Percentiles rank a stretch among this genome's conserved stretches.
These are phyloP conservation scores for Zopfia rhizophila DNA, from an alignment of 2,329 filamentous ascomycete genomes.

Conservation along the genomic window DNA sequence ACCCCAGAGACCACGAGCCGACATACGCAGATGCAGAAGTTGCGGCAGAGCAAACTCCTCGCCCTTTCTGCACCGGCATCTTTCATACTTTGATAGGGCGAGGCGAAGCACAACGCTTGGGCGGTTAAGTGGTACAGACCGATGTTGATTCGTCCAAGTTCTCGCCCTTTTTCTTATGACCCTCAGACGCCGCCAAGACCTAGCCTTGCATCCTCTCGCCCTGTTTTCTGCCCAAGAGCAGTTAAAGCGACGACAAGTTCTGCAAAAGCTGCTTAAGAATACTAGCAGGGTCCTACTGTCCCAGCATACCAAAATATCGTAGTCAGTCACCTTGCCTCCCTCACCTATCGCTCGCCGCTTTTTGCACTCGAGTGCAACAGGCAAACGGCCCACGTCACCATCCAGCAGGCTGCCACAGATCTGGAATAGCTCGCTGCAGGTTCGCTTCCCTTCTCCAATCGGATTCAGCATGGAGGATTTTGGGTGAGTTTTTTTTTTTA, in stretches of 20 bases:
- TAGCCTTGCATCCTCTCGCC: slow-evolving; percentile 12
- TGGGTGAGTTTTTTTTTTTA: slow-evolving; percentile 29
- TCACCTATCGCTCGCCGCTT: slow-evolving; percentile 9
- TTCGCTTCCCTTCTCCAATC: slow-evolving; percentile 14
- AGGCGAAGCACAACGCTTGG: no score
- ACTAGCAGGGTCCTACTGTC: background rate
- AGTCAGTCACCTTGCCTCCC: background rate
- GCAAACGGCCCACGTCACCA: background rate
- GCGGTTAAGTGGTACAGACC: no score
- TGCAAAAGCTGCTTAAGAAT: slow-evolving; percentile 2
- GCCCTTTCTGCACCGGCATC: no score
- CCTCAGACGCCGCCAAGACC: slow-evolving; percentile 1
- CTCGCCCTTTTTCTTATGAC: slow-evolving; percentile 16
- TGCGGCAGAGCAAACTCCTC: no score
- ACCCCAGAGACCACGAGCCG: no score
- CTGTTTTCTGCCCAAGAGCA: slow-evolving; percentile 1
- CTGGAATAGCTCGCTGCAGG: slow-evolving; percentile 8
- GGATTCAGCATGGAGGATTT: slow-evolving; percentile 14
- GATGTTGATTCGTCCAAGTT: background rate
- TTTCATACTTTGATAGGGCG: no score
- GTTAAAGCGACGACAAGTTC: slow-evolving; percentile 16
- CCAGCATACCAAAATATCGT: background rate
- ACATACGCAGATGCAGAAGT: no score
- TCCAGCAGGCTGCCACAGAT: background rate
- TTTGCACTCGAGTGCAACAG: no score